A percentile compares a stretch with the other conserved stretches of the same genome.
Conservation (phyloP, 768 basidiomycete genomes). For the Auriscalpium orientale region DNA sequence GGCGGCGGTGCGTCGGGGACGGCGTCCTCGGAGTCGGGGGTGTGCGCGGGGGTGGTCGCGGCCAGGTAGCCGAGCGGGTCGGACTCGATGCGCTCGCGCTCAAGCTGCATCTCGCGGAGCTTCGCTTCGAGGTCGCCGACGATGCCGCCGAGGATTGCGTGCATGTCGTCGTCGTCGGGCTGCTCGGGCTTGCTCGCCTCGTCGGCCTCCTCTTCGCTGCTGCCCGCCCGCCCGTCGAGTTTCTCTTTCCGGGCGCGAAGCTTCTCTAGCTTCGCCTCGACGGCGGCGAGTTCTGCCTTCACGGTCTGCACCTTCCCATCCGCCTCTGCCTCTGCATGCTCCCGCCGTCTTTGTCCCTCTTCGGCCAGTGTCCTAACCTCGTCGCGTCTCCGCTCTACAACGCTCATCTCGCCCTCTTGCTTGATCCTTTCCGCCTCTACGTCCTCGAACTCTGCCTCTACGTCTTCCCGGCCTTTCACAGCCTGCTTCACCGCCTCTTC, state of each 20-base stretch:
- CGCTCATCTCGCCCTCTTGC: constrained; percentile 7
- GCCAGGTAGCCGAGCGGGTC: constrained; percentile 23
- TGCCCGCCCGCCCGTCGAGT: constrained; percentile 36
- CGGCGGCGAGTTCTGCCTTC: constrained; percentile 31
- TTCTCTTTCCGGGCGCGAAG: constrained; percentile 58
- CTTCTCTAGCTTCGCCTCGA: constrained; percentile 53
- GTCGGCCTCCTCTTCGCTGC: background rate
- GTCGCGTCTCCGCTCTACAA: constrained; percentile 24
- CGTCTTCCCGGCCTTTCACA: constrained; percentile 35
- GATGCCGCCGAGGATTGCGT: constrained; percentile 16
- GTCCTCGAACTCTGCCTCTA: constrained; percentile 33
- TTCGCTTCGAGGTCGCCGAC: constrained; percentile 65
- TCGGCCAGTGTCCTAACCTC: constrained; percentile 5
- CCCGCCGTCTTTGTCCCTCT: constrained; percentile 6
- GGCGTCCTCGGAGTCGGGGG: background rate
- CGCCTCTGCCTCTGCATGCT: constrained; percentile 37
- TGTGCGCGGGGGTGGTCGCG: background rate
- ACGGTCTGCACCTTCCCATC: constrained; percentile 32
- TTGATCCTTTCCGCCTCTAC: constrained; percentile 28
- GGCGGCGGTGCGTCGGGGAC: background rate
- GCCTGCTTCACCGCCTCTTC: constrained; percentile 86
- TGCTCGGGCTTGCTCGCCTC: background rate
- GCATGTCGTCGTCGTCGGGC: background rate
- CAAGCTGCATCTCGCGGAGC: constrained; percentile 48
- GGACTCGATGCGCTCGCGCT: constrained; percentile 43